These are phyloP conservation scores for Kurtzmaniella natalensis DNA, from an alignment of 1,139 yeast genomes.

Conservation along the genomic window DNA sequence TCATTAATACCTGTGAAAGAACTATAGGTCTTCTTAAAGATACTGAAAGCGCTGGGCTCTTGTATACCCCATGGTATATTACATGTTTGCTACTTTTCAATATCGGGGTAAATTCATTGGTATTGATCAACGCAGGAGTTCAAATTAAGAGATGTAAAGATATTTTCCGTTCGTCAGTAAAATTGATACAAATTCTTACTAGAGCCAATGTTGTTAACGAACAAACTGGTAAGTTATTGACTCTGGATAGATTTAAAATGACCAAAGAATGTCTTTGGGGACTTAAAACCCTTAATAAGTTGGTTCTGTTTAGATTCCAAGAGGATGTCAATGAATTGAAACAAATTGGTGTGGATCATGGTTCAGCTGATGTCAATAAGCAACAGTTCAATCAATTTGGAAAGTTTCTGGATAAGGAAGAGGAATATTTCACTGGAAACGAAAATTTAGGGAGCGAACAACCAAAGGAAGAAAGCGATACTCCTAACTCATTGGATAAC, in stretches of 20 bases:
- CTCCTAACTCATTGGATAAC: neutral
- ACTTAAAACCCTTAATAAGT: constrained; percentile 51
- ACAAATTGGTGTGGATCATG: constrained; percentile 52
- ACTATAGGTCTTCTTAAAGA: constrained; percentile 30
- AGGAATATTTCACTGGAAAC: constrained; percentile 2
- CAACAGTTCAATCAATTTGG: constrained; percentile 48
- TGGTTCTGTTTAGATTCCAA: constrained; percentile 42
- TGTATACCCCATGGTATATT: constrained; percentile 55
- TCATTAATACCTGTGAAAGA: constrained; percentile 34
- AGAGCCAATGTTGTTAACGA: constrained; percentile 30
- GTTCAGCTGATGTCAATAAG: constrained; percentile 50
- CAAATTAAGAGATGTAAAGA: constrained; percentile 20
- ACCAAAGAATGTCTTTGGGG: constrained; percentile 64
- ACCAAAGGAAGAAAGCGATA: neutral
- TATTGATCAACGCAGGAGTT: constrained; percentile 43
- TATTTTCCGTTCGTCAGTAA: constrained; percentile 23
- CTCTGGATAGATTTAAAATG: constrained; percentile 50
- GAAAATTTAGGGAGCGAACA: neutral
- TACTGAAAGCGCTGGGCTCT: constrained; percentile 28
- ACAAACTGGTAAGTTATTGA: constrained; percentile 26
- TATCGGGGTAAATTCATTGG: constrained; percentile 42
- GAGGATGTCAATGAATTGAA: constrained; percentile 36
- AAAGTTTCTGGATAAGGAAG: constrained; percentile 10
- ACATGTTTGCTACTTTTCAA: constrained; percentile 43
- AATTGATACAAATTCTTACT: constrained; percentile 23